Conservation (phyloP, 768 basidiomycete genomes). For the Russula sp. region DNA sequence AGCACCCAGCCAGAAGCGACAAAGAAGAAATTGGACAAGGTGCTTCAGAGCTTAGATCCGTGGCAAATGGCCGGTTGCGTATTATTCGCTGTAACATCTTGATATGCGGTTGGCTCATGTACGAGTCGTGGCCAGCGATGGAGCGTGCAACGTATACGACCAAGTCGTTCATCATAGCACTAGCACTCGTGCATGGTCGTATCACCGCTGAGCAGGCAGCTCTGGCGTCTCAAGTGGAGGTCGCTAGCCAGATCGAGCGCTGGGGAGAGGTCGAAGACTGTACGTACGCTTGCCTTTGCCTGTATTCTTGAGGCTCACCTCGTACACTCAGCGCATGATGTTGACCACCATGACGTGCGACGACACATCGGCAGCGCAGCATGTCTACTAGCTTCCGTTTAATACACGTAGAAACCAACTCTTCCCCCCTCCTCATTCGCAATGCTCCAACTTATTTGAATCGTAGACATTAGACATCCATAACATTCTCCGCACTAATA, state of each 20-base stretch:
- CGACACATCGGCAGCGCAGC: slow-evolving; percentile 78
- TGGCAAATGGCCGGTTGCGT: slow-evolving; percentile 86
- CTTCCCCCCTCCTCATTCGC: background rate
- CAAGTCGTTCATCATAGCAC: slow-evolving; percentile 85
- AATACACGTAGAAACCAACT: background rate
- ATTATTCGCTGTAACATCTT: background rate
- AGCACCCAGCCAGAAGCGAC: slow-evolving; percentile 67
- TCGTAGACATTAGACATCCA: background rate
- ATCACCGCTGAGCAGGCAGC: slow-evolving; percentile 82
- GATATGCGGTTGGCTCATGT: background rate
- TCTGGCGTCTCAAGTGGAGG: slow-evolving; percentile 83
- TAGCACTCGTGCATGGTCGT: slow-evolving; percentile 74
- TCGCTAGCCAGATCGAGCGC: slow-evolving; percentile 88
- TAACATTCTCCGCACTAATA: background rate
- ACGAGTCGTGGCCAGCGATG: slow-evolving; percentile 51
- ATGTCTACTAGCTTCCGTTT: slow-evolving; percentile 37
- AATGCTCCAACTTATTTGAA: background rate
- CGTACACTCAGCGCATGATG: slow-evolving; percentile 79
- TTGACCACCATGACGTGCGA: slow-evolving; percentile 92
- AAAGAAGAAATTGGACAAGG: slow-evolving; percentile 47
- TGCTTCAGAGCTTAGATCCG: slow-evolving; percentile 59
- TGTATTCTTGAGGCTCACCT: background rate
- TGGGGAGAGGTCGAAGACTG: slow-evolving; percentile 99
- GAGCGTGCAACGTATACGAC: slow-evolving; percentile 85
- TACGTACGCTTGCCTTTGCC: slow-evolving; percentile 40